Conservation (phyloP, 768 basidiomycete genomes). For the Gloeostereum incarnatum region DNA sequence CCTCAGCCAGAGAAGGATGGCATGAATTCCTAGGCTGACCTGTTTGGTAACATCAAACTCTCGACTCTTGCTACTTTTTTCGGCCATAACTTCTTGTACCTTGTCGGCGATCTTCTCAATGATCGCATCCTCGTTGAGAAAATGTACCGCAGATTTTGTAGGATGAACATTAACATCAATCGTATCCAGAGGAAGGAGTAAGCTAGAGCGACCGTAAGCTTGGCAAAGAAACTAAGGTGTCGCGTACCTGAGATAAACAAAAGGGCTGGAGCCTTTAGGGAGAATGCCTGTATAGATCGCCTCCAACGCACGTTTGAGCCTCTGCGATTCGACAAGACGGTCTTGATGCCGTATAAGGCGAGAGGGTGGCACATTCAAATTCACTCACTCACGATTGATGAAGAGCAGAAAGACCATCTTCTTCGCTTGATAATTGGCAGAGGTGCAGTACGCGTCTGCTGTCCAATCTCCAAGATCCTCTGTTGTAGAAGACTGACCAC, state of each 20-base stretch:
- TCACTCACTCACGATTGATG: constrained; percentile 72
- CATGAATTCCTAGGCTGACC: not conserved
- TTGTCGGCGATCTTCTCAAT: constrained; percentile 47
- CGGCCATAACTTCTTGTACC: constrained; percentile 57
- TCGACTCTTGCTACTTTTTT: constrained; percentile 45
- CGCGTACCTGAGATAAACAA: constrained; percentile 86
- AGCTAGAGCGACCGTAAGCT: constrained; percentile 26
- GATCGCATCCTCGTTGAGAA: constrained; percentile 1
- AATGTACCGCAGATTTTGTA: constrained; percentile 35
- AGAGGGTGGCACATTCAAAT: not conserved
- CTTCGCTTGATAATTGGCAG: constrained; percentile 84
- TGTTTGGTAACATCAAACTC: constrained; percentile 10
- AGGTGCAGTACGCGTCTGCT: constrained; percentile 72
- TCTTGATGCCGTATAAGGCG: constrained; percentile 34
- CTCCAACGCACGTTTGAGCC: constrained; percentile 85
- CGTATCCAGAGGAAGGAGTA: constrained; percentile 76
- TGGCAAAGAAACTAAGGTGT: not conserved
- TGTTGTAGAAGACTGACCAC: constrained; percentile 78
- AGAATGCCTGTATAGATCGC: constrained; percentile 75
- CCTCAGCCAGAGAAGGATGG: not conserved
- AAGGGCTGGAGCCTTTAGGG: constrained; percentile 85
- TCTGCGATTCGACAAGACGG: constrained; percentile 81
- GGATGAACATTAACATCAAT: constrained; percentile 98
- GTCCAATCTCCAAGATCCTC: constrained; percentile 87
- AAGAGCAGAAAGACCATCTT: constrained; percentile 82